Evolutionary conservation across 1,139 yeast species (phyloP), one percentile per base, ranked within the genome.

Genomic region (Saccharomycopsis phalli): DNA sequence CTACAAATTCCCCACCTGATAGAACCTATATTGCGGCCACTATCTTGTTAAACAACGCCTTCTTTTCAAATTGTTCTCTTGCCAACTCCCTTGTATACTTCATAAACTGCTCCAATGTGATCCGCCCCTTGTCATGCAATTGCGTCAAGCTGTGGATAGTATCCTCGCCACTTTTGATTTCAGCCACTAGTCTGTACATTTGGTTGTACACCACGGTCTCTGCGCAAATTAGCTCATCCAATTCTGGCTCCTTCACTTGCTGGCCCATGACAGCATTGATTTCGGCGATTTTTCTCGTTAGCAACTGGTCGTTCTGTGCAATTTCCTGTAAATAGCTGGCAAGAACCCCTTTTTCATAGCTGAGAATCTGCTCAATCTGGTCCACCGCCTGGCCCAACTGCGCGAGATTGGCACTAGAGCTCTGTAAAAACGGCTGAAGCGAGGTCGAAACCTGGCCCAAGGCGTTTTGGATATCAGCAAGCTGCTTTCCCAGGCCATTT

Each of bases 81-180:
- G 93, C 88, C 25, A 83, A 61, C 23, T 69, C 67, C 46, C 95
- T 60, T 0, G 76, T 70, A 20, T 73, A 66, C 55, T 60, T 69
- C 46, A 78, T 65, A 52, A 81, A 78, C 6, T 58, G 53, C n/a
- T 74, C 80, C 35, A 81, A 51, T 11, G 58, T 48, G 28, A 73
- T 53, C 19, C 61, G 53, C 5, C 71, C 74, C 10, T 57, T 50
- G 48, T 71, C 76, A 36, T 72, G 72, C 6, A 75, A 69, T 19
- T 79, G 75, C 8, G 76, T 70, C 14, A 87, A 63, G 13, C 75
- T 65, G 43, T 71, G 67, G n/a, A 73, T 60, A 0, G 86, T 66
- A 54, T 87, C 95, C 35, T 74, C 73, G 21, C 77, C 70, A 0
- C 94, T 82, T 48, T 71, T 68, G 41, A 81, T 82, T 31, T 75